These are phyloP conservation scores for Aspergillus fijiensis DNA, from an alignment of 2,329 filamentous ascomycete species.

Conservation along the genomic window DNA sequence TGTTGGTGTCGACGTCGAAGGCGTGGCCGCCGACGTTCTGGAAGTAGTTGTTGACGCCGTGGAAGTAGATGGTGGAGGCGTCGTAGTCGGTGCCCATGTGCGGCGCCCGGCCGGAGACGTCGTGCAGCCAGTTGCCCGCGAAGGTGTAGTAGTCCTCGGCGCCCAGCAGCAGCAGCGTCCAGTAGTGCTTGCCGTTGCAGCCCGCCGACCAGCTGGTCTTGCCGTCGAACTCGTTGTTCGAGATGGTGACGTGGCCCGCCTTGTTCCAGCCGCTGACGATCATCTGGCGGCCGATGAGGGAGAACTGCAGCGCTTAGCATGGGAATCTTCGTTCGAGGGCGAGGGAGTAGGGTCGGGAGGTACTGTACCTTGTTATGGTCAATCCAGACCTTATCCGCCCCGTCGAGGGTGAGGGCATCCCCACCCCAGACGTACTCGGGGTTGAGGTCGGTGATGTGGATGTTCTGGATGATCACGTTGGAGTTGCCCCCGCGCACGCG, in stretches of 20 bases:
- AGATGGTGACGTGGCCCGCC: slow-evolving; percentile 35
- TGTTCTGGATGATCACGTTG: slow-evolving; percentile 62
- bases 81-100: neutral
- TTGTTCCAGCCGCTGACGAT: slow-evolving; percentile 23
- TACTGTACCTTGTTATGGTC: slow-evolving; percentile 47
- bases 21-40: slow-evolving; percentile 45
- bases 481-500: slow-evolving; percentile 44
- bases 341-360: neutral
- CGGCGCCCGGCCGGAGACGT: slow-evolving; percentile 57
- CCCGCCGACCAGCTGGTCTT: slow-evolving; percentile 54
- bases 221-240: slow-evolving; percentile 61
- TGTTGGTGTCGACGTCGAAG: slow-evolving; percentile 38
- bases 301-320: neutral
- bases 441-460: slow-evolving; percentile 54
- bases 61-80: slow-evolving; percentile 49
- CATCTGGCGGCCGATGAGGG: slow-evolving; percentile 36
- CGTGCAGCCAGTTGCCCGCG: slow-evolving; percentile 60
- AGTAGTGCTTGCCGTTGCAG: slow-evolving; percentile 61
- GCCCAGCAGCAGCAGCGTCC: slow-evolving; percentile 43
- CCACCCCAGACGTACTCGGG: slow-evolving; percentile 59
- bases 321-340: too few relatives aligned
- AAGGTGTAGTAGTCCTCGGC: slow-evolving; percentile 54
- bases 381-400: slow-evolving; percentile 46
- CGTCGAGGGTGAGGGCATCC: slow-evolving; percentile 55
- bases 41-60: slow-evolving; percentile 47